phyloP scores from a whole-genome alignment of 1,284 basidiomycete species.

The Cystobasidium pallidum region DNA sequence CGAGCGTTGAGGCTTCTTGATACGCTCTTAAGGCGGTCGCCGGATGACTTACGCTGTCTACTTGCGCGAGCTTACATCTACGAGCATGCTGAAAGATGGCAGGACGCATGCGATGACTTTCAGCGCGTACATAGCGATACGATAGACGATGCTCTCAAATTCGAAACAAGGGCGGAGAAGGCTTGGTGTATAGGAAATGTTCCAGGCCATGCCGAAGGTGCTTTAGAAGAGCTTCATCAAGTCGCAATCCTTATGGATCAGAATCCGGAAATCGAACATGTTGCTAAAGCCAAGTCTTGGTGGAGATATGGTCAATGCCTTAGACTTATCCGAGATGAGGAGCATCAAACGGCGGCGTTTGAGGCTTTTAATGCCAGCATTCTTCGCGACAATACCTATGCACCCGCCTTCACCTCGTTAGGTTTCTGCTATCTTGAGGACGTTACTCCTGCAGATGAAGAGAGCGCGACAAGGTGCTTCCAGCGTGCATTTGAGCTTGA shows the following conservation, averaged over 20 bases:
- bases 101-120: conserved; percentile 70
- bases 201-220: conserved; percentile 62
- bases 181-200: conserved; percentile 72
- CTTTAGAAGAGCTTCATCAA: conserved; percentile 64
- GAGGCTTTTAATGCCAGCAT: conserved; percentile 80
- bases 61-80: conserved; percentile 77
- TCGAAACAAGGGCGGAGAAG: conserved; percentile 76
- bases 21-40: conserved; percentile 67
- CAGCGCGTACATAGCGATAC: conserved; percentile 59
- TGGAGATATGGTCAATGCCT: conserved; percentile 80
- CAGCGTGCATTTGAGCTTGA: conserved; percentile 99
- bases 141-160: conserved; percentile 58
- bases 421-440: conserved; percentile 84
- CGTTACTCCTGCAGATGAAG: conserved; percentile 72
- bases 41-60: conserved; percentile 68
- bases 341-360: conserved; percentile 66
- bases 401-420: conserved; percentile 89
- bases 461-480: conserved; percentile 91
- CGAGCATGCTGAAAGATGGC: conserved; percentile 69
- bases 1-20: conserved; percentile 75
- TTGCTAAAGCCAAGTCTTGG: conserved; percentile 59
- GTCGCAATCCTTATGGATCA: conserved; percentile 66
- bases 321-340: conserved; percentile 66
- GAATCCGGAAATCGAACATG: conserved; percentile 44
- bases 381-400: conserved; percentile 74